These are phyloP conservation scores for Chalaropsis ovoidea DNA, from an alignment of 2,329 filamentous ascomycete genomes.

Conservation along the genomic window DNA sequence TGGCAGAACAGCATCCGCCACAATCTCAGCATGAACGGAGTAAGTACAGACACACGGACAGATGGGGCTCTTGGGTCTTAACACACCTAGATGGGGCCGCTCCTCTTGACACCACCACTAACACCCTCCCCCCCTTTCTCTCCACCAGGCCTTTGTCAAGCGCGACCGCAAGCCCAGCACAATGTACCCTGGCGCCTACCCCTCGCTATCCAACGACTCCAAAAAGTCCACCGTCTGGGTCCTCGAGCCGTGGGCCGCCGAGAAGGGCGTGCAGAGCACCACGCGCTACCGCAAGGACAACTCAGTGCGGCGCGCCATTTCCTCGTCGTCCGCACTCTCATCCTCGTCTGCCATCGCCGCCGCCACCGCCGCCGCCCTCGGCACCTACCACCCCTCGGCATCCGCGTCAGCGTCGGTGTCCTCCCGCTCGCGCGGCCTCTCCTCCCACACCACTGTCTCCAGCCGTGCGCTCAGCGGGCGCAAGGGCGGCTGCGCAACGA, in stretches of 20 bases:
- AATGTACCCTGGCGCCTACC: constrained; percentile 23
- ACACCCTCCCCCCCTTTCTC: neutral
- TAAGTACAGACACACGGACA: constrained; percentile 37
- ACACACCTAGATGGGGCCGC: too few species aligned
- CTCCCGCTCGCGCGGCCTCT: neutral
- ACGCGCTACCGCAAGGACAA: constrained; percentile 60
- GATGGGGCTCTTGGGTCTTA: too few species aligned
- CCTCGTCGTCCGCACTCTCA: constrained; percentile 14
- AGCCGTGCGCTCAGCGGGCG: constrained; percentile 31
- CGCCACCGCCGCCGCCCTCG: neutral
- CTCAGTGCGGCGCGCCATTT: constrained; percentile 28
- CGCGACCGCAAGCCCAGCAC: constrained; percentile 30
- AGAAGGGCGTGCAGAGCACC: constrained; percentile 70
- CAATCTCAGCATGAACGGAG: constrained; percentile 90
- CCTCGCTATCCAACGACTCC: constrained; percentile 34
- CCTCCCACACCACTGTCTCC: constrained; percentile 24
- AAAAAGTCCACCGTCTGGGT: constrained; percentile 64
- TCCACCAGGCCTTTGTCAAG: constrained; percentile 37
- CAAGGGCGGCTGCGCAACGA: constrained; percentile 32
- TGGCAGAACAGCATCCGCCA: constrained; percentile 97
- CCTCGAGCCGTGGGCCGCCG: constrained; percentile 58
- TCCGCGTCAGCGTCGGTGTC: too few species aligned
- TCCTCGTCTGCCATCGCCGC: constrained; percentile 4
- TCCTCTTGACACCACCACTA: neutral
- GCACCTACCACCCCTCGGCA: neutral